These are phyloP conservation scores for Diutina mesorugosa DNA, from an alignment of 1,139 yeast species.

Conservation along the genomic window DNA sequence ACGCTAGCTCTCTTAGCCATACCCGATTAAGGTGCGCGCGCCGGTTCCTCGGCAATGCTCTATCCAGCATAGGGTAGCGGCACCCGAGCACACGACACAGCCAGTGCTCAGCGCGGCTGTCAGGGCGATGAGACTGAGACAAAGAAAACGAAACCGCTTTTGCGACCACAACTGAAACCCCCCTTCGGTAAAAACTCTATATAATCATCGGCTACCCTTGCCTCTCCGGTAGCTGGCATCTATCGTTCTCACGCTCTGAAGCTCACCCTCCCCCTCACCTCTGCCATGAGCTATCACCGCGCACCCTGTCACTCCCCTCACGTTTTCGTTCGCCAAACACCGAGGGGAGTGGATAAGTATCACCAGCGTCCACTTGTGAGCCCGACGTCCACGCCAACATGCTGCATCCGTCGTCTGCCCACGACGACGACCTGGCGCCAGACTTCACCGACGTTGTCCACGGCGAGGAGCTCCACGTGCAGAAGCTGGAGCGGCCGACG, in stretches of 20 bases:
- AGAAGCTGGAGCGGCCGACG: background rate
- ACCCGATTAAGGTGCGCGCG: background rate
- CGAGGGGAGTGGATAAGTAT: background rate
- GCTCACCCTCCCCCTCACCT: background rate
- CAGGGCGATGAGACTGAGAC: background rate
- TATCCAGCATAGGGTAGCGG: background rate
- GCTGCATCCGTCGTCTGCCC: background rate
- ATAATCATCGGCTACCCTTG: too few relatives aligned
- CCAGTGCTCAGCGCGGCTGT: background rate
- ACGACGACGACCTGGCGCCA: background rate
- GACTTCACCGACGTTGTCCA: background rate
- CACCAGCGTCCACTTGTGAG: background rate
- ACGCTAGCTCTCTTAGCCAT: background rate
- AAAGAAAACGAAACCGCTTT: background rate
- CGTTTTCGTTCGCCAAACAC: background rate
- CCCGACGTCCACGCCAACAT: background rate
- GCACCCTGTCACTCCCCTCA: background rate
- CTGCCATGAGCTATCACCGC: background rate
- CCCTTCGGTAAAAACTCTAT: too few relatives aligned
- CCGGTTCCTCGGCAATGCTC: background rate
- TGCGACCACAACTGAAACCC: background rate
- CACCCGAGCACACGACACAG: background rate
- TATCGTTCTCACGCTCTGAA: too few relatives aligned
- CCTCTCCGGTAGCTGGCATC: too few relatives aligned
- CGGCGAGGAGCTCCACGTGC: background rate